These are phyloP conservation scores for Pythium periplocum DNA, from an alignment of 352 stramenopile species.

Conservation along the genomic window DNA sequence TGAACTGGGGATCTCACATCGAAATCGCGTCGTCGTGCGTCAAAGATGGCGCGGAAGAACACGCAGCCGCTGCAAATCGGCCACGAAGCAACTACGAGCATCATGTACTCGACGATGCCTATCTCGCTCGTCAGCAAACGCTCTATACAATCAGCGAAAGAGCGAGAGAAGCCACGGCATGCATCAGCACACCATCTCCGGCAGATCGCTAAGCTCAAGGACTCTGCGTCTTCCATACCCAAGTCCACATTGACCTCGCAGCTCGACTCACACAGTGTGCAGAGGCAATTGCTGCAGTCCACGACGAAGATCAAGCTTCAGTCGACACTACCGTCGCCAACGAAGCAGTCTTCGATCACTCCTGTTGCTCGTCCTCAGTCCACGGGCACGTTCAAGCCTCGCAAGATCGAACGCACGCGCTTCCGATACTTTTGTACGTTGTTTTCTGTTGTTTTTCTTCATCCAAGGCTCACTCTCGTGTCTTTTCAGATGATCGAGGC, in stretches of 20 bases:
- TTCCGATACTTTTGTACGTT: constrained; percentile 83
- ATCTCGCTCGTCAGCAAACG: not conserved
- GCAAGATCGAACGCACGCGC: constrained; percentile 66
- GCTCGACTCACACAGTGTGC: constrained; percentile 20
- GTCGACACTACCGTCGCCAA: not conserved
- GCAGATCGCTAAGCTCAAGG: constrained; percentile 42
- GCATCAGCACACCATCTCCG: constrained; percentile 44
- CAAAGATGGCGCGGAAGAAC: too few relatives aligned
- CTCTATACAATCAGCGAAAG: constrained; percentile 31
- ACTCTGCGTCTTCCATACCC: constrained; percentile 10
- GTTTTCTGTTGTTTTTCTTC: not conserved
- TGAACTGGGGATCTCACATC: too few relatives aligned
- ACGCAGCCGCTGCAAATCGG: too few relatives aligned
- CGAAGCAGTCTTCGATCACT: constrained; percentile 2
- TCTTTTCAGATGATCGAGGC: constrained; percentile 48
- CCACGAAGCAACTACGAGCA: too few relatives aligned
- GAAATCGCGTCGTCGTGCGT: too few relatives aligned
- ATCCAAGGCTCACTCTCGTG: not conserved
- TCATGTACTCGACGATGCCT: too few relatives aligned
- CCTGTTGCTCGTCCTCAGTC: constrained; percentile 35
- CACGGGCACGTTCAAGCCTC: constrained; percentile 48
- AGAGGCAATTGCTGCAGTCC: constrained; percentile 22
- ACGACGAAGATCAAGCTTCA: constrained; percentile 6
- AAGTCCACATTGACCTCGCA: constrained; percentile 26
- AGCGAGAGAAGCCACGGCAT: constrained; percentile 11